Evolutionary conservation across 208 protist species (phyloP).

Genomic region (Herpetomonas tarakana): DNA sequence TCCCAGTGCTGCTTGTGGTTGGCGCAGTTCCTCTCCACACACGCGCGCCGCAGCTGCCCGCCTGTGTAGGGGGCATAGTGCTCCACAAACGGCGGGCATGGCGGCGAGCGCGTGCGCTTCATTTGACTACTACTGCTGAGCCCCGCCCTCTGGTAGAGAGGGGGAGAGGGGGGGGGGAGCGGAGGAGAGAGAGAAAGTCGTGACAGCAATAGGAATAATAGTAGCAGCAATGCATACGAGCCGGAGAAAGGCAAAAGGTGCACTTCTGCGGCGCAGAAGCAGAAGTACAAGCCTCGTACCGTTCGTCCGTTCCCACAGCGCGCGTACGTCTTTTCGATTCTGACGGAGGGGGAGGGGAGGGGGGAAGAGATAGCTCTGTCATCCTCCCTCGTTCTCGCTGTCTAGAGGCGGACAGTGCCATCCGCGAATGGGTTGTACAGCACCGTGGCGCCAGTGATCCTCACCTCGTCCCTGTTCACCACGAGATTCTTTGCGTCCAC

Average conservation of each 20-base stretch:
- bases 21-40: constrained; percentile 10
- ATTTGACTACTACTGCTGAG: constrained; percentile 2
- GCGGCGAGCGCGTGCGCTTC: constrained; percentile 34
- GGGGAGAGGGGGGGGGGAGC: too few species aligned
- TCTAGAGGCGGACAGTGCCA: constrained; percentile 17
- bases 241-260: too few species aligned
- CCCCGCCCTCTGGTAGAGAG: neutral
- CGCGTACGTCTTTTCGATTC: too few species aligned
- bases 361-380: too few species aligned
- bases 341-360: too few species aligned
- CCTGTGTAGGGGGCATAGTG: constrained; percentile 81
- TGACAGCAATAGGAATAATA: too few species aligned
- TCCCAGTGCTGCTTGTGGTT: constrained; percentile 75
- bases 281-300: too few species aligned
- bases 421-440: constrained; percentile 88
- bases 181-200: too few species aligned
- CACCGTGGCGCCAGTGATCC: constrained; percentile 50
- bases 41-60: constrained; percentile 29
- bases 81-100: constrained; percentile 55
- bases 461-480: constrained; percentile 21
- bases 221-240: too few species aligned
- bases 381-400: too few species aligned
- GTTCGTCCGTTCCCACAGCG: too few species aligned
- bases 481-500: constrained; percentile 69
- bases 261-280: too few species aligned